phyloP scores from a whole-genome alignment of 2,329 filamentous ascomycete species.

The Diaporthe destruens region DNA sequence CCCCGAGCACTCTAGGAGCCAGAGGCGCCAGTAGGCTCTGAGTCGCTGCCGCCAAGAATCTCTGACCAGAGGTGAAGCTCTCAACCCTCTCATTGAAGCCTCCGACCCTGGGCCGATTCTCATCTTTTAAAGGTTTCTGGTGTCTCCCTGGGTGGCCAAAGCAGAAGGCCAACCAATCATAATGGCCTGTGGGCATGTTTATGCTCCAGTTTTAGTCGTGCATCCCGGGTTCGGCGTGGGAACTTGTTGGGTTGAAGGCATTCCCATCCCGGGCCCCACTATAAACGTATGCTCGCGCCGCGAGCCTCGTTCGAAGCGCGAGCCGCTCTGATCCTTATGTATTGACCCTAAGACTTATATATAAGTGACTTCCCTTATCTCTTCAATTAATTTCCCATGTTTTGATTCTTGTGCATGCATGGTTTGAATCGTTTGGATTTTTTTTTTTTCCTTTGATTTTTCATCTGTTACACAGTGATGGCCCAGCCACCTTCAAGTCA shows the following conservation, averaged over 20 bases:
- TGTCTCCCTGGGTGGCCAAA: constrained; percentile 20
- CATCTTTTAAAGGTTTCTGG: not conserved
- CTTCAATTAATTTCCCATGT: not conserved
- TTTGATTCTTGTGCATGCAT: constrained; percentile 8
- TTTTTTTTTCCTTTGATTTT: not conserved
- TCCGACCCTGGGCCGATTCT: constrained; percentile 22
- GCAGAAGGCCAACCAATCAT: constrained; percentile 9
- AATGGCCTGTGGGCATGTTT: not conserved
- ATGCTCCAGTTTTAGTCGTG: constrained; percentile 1
- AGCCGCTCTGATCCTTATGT: constrained; percentile 4
- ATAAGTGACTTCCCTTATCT: constrained; percentile 32
- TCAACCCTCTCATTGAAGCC: constrained; percentile 22
- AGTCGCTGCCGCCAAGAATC: constrained; percentile 10
- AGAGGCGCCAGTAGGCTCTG: not conserved
- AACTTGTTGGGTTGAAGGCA: constrained; percentile 30
- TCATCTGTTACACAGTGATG: constrained; percentile 12
- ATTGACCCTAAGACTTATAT: constrained; percentile 14
- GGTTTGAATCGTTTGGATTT: not conserved
- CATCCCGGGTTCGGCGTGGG: constrained; percentile 18
- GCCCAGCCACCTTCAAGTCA: constrained; percentile 24
- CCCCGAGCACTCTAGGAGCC: not conserved
- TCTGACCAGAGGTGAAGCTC: constrained; percentile 18
- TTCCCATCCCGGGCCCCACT: constrained; percentile 33
- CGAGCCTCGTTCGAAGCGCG: constrained; percentile 32
- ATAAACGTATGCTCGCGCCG: constrained; percentile 26